A percentile compares a stretch with the other conserved stretches of the same genome.
Evolutionary conservation across 2,329 filamentous ascomycete genomes (phyloP).

Genomic region (Fusarium staphyleae): DNA sequence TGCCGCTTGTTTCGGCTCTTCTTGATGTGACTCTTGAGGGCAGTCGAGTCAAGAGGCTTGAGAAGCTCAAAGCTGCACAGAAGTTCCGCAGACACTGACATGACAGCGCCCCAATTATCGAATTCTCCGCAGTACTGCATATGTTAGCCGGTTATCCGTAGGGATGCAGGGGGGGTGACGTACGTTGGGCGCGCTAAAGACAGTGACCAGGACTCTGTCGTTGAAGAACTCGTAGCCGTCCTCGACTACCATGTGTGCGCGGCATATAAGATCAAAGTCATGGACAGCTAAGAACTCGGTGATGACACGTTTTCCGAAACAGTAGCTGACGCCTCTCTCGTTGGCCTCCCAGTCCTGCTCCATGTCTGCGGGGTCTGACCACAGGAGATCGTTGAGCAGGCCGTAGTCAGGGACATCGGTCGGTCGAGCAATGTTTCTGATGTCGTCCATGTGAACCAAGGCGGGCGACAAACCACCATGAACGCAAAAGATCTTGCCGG

Average conservation of each 20-base stretch:
- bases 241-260: slow-evolving; percentile 99
- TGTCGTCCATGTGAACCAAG: slow-evolving; percentile 96
- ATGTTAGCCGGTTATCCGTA: slow-evolving; percentile 40
- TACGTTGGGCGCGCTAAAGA: slow-evolving; percentile 97
- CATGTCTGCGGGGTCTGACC: slow-evolving; percentile 98
- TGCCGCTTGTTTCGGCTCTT: slow-evolving; percentile 95
- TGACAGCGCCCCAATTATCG: slow-evolving; percentile 98
- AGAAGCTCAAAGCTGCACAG: slow-evolving; percentile 97
- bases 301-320: slow-evolving; percentile 98
- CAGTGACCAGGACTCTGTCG: slow-evolving; percentile 91
- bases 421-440: slow-evolving; percentile 91
- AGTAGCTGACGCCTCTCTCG: slow-evolving; percentile 95
- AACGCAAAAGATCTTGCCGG: slow-evolving; percentile 99
- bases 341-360: slow-evolving; percentile 98
- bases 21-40: slow-evolving; percentile 98
- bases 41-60: slow-evolving; percentile 94
- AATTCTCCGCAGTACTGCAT: slow-evolving; percentile 95
- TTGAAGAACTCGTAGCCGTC: slow-evolving; percentile 99
- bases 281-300: slow-evolving; percentile 93
- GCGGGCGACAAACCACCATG: slow-evolving; percentile 94
- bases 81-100: slow-evolving; percentile 93
- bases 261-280: slow-evolving; percentile 96
- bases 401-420: slow-evolving; percentile 98
- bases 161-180: slow-evolving; percentile 49
- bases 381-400: slow-evolving; percentile 90